These are phyloP conservation scores for Wickerhamiella allomyrinae DNA, from an alignment of 805 yeast species.

Conservation along the genomic window DNA sequence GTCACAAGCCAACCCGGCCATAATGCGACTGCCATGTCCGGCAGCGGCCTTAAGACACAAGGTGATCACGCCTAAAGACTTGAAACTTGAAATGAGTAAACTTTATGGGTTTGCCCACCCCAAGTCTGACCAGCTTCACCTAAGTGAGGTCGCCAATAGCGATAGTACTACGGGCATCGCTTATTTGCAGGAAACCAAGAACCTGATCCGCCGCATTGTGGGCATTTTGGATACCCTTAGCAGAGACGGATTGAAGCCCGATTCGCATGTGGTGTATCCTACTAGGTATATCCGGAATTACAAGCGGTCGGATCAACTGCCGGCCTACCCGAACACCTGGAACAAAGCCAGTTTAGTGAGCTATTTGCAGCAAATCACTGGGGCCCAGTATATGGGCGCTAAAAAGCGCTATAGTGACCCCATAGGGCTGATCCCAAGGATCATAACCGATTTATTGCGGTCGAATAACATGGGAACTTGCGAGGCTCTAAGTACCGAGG, in stretches of 20 bases:
- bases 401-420: background rate
- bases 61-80: background rate
- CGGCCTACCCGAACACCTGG: constrained; percentile 1
- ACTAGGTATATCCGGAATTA: background rate
- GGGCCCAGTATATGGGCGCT: constrained; percentile 2
- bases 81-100: background rate
- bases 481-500: constrained; percentile 1
- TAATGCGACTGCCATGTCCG: no score
- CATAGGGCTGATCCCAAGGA: constrained; percentile 1
- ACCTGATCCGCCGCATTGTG: background rate
- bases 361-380: constrained; percentile 3
- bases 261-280: background rate
- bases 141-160: background rate
- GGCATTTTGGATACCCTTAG: background rate
- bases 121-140: no score
- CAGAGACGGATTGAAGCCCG: background rate
- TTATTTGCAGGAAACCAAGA: background rate
- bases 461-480: constrained; percentile 1
- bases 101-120: background rate
- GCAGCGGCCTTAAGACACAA: no score
- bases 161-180: background rate
- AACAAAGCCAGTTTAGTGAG: background rate
- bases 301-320: background rate
- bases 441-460: constrained; percentile 4
- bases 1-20: no score